Evolutionary conservation across 1,284 basidiomycete genomes (phyloP).

Genomic region (Tetrapyrgos nigripes): DNA sequence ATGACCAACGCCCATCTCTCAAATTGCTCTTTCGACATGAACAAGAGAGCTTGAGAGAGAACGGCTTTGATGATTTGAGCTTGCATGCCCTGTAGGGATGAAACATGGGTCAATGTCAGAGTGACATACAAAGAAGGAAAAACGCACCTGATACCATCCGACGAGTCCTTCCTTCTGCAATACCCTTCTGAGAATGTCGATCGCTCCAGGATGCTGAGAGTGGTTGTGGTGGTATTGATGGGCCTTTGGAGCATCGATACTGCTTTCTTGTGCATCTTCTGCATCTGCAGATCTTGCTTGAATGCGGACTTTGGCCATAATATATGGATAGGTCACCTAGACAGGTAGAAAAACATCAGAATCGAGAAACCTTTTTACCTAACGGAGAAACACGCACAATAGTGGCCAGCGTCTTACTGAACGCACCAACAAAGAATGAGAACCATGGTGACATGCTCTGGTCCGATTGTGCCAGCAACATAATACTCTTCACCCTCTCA

Average conservation of each 20-base stretch:
- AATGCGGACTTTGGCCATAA: conserved; percentile 97
- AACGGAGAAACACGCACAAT: conserved; percentile 64
- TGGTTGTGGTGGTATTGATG: conserved; percentile 45
- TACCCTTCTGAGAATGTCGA: conserved; percentile 80
- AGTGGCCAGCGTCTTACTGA: conserved; percentile 96
- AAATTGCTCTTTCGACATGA: conserved; percentile 83
- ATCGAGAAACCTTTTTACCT: background rate
- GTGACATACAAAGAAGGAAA: background rate
- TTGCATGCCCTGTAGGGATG: conserved; percentile 67
- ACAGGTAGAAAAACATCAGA: background rate
- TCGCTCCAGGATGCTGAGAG: conserved; percentile 69
- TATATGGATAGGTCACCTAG: conserved; percentile 91
- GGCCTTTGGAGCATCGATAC: conserved; percentile 36
- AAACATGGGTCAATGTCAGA: background rate
- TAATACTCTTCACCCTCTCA: conserved; percentile 85
- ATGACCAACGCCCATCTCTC: conserved; percentile 77
- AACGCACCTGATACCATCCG: conserved; percentile 95
- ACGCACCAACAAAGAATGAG: conserved; percentile 89
- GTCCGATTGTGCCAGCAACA: conserved; percentile 57
- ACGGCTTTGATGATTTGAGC: conserved; percentile 83
- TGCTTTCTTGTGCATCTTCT: conserved; percentile 53
- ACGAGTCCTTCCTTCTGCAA: conserved; percentile 77
- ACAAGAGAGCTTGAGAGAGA: conserved; percentile 71
- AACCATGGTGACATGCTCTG: conserved; percentile 81
- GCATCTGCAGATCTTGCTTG: conserved; percentile 78